phyloP scores from a whole-genome alignment of 78 protist genomes.

The Chrysochromulina parva region DNA sequence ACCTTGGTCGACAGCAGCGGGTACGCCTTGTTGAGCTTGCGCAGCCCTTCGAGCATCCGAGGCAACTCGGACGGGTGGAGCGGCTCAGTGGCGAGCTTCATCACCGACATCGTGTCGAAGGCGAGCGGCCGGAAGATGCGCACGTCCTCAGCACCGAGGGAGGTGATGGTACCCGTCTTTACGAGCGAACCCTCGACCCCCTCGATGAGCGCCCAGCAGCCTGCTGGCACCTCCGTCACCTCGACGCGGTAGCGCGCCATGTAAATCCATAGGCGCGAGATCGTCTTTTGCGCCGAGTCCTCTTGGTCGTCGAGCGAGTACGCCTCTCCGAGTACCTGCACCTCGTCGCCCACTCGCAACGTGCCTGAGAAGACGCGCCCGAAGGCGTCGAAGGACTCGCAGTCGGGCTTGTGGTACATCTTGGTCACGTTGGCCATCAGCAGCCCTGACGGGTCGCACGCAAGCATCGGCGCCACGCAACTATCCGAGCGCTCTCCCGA shows the following conservation, averaged over 20 bases:
- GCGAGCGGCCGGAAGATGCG: conserved; percentile 45
- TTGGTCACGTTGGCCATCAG: conserved; percentile 82
- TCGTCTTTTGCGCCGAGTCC: conserved; percentile 65
- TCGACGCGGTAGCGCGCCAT: conserved; percentile 76
- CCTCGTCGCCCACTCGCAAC: conserved; percentile 55
- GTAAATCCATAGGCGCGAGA: conserved; percentile 59
- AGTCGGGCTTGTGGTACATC: conserved; percentile 56
- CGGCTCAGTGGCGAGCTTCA: conserved; percentile 95
- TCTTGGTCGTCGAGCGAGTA: conserved; percentile 93
- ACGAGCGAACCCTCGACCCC: conserved; percentile 85
- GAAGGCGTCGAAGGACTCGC: conserved; percentile 77
- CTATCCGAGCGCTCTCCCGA: background rate
- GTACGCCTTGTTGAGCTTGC: conserved; percentile 72
- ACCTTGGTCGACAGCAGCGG: conserved; percentile 84
- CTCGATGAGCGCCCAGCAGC: conserved; percentile 89
- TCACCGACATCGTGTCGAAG: conserved; percentile 63
- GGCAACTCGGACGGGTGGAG: conserved; percentile 95
- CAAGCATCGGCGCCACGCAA: conserved; percentile 60
- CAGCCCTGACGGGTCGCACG: conserved; percentile 83
- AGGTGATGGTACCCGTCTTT: conserved; percentile 85
- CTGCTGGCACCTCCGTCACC: conserved; percentile 79
- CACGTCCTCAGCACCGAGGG: background rate
- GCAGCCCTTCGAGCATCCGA: conserved; percentile 94
- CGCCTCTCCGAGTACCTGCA: conserved; percentile 87
- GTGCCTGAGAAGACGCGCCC: conserved; percentile 90